Evolutionary conservation across 352 stramenopile species (phyloP).

Genomic region (Phytophthora meadii): DNA sequence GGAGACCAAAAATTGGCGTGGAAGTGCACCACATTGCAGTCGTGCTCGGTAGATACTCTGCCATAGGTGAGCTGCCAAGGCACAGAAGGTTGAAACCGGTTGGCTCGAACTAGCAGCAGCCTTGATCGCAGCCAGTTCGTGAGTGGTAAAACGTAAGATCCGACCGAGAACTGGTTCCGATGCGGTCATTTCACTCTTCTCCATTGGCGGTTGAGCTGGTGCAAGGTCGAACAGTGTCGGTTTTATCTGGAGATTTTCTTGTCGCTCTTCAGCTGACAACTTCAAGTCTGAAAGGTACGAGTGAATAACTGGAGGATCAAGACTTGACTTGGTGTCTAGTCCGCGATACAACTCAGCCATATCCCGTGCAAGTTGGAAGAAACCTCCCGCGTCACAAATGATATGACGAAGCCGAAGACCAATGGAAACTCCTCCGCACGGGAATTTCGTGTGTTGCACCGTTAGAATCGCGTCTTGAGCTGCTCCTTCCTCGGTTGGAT

Average conservation of each 20-base stretch:
- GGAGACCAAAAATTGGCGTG: conserved; percentile 28
- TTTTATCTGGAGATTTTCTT: conserved; percentile 1
- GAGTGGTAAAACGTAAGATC: conserved; percentile 18
- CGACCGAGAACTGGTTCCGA: conserved; percentile 9
- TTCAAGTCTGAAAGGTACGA: conserved; percentile 10
- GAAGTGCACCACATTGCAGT: neutral
- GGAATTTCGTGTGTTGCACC: conserved; percentile 31
- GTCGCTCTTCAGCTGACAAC: conserved; percentile 1
- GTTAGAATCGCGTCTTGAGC: conserved; percentile 28
- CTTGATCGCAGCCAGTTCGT: conserved; percentile 27
- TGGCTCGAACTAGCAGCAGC: neutral
- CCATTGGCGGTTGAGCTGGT: neutral
- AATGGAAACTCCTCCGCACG: conserved; percentile 27
- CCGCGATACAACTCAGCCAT: neutral
- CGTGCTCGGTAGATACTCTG: conserved; percentile 16
- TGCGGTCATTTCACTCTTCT: neutral
- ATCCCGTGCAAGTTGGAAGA: neutral
- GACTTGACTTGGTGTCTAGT: neutral
- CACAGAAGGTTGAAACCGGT: conserved; percentile 16
- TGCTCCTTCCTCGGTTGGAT: conserved; percentile 20
- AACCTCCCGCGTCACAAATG: conserved; percentile 28
- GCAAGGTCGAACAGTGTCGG: conserved; percentile 22
- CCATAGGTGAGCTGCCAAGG: conserved; percentile 23
- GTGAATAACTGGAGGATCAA: conserved; percentile 17
- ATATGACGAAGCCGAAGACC: conserved; percentile 31